These are phyloP conservation scores for Chytriomyces sp. DNA, from an alignment of 192 early-diverging fungal species.

Conservation along the genomic window DNA sequence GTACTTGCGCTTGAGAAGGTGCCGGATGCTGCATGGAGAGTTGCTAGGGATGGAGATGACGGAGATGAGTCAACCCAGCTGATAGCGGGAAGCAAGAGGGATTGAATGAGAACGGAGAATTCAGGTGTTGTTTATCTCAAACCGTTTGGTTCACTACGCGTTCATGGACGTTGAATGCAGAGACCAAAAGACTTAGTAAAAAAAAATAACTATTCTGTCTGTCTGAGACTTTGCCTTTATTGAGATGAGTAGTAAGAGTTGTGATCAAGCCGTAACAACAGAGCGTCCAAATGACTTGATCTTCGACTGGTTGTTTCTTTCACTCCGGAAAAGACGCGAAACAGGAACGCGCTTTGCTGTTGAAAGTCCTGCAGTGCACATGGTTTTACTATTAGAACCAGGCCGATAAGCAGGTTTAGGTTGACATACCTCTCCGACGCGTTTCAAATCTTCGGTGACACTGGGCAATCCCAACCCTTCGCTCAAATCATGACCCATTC, in stretches of 20 bases:
- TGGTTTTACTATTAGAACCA: slow-evolving; percentile 1
- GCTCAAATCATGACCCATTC: neutral
- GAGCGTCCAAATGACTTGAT: slow-evolving; percentile 34
- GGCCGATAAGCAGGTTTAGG: neutral
- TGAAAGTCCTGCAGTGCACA: slow-evolving; percentile 38
- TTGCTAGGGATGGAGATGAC: slow-evolving; percentile 52
- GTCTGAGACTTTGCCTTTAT: neutral
- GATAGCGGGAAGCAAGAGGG: slow-evolving; percentile 10
- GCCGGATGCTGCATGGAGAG: slow-evolving; percentile 47
- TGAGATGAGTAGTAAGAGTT: slow-evolving; percentile 40
- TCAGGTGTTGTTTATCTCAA: too few species aligned
- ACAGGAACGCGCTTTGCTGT: slow-evolving; percentile 36
- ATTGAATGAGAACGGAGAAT: neutral
- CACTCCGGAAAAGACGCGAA: slow-evolving; percentile 39
- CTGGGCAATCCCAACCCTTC: neutral
- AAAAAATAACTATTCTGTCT: too few species aligned
- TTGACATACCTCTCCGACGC: neutral
- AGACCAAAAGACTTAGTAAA: too few species aligned
- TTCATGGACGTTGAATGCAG: too few species aligned
- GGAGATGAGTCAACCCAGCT: slow-evolving; percentile 40
- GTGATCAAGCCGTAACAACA: slow-evolving; percentile 43
- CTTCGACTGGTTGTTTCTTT: slow-evolving; percentile 27
- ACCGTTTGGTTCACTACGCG: too few species aligned
- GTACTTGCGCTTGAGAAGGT: slow-evolving; percentile 42
- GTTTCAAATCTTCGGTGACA: neutral